Base-by-base conservation (phyloP, 768 basidiomycete species). In the Tephrocybe sp. region DNA sequence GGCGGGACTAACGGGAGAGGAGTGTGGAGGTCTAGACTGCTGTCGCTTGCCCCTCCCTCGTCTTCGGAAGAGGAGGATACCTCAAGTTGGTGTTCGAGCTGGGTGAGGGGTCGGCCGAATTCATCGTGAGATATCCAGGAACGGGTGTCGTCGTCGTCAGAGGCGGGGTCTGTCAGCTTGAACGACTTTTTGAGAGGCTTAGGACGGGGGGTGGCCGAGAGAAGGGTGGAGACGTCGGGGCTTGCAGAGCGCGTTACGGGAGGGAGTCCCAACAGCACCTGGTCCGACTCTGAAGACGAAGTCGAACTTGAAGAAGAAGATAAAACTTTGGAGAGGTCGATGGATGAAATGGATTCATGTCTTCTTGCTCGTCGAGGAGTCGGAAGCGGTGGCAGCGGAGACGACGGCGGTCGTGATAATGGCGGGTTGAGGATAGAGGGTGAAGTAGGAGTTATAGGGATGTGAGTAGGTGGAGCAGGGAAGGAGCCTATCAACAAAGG, bases 21-120 rank as follows among this genome's bases (percentile, higher is more conserved):
- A 1, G 85, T 87, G 56, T 86, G 84, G 26, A 87, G 58, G 65
- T 87, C 85, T 42, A 86, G 61, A 63, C 82, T 83, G 15, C 83
- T 85, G 66, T 79, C 80, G 21, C 69, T 67, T 1, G 52, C 74
- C 9, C 63, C 70, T 4, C 36, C 22, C 1, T 45, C 42, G 7
- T 12, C 40, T 2, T 45, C 44, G 5, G n/a, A n/a, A n/a, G n/a
- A n/a, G n/a, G n/a, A n/a, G n/a, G 26, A 47, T 6, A 64, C 66
- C 27, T 64, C 69, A 39, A 60, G 25, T 42, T 57, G 42, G 31
- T 55, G 25, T 26, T 55, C 54, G 22, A 56, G n/a, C 12, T 42
- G 16, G 21, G 44, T 27, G 1, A 52, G 24, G 12, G 55, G 54
- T 11, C 50, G 26, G 9, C 52, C 53, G 26, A 49, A 61, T 31